Percentiles rank a stretch among this genome's conserved stretches.
Evolutionary conservation across 2,329 filamentous ascomycete species (phyloP).

Genomic region (Sclerotinia minor): DNA sequence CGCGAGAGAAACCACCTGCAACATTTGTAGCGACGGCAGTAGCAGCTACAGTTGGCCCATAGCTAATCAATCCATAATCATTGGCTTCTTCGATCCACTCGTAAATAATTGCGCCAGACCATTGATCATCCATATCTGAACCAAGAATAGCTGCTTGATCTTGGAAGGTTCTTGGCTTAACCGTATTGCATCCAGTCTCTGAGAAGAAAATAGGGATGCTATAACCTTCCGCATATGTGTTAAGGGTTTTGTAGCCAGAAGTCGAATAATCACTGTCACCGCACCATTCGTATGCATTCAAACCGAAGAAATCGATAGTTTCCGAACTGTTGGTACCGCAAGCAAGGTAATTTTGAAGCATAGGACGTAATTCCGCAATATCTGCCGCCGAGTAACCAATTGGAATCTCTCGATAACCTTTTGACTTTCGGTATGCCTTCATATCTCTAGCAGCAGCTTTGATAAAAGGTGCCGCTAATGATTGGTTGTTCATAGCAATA

Average conservation of each 20-base stretch:
- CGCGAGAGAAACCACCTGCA: slow-evolving; percentile 66
- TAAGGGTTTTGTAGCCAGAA: slow-evolving; percentile 70
- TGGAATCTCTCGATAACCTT: slow-evolving; percentile 78
- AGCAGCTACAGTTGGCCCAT: slow-evolving; percentile 60
- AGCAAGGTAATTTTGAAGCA: slow-evolving; percentile 70
- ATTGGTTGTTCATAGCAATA: slow-evolving; percentile 62
- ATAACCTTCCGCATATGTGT: slow-evolving; percentile 66
- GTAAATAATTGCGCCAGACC: slow-evolving; percentile 80
- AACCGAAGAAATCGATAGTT: slow-evolving; percentile 76
- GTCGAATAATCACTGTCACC: slow-evolving; percentile 54
- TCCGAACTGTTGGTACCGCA: slow-evolving; percentile 71
- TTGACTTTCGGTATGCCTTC: slow-evolving; percentile 74
- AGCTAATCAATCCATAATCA: slow-evolving; percentile 77
- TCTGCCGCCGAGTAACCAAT: slow-evolving; percentile 87
- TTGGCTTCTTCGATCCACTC: slow-evolving; percentile 89
- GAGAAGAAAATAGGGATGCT: slow-evolving; percentile 88
- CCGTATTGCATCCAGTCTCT: slow-evolving; percentile 79
- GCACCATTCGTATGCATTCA: slow-evolving; percentile 87
- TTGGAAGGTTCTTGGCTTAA: slow-evolving; percentile 60
- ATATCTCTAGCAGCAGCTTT: slow-evolving; percentile 80
- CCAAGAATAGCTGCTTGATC: slow-evolving; percentile 80
- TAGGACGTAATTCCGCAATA: slow-evolving; percentile 66
- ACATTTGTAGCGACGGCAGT: slow-evolving; percentile 55
- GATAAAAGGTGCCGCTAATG: slow-evolving; percentile 73
- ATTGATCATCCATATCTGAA: slow-evolving; percentile 65